Percentiles rank a stretch among this genome's conserved stretches.
These are phyloP conservation scores for Hygrophoropsis aurantiaca DNA, from an alignment of 768 basidiomycete species.

Conservation along the genomic window DNA sequence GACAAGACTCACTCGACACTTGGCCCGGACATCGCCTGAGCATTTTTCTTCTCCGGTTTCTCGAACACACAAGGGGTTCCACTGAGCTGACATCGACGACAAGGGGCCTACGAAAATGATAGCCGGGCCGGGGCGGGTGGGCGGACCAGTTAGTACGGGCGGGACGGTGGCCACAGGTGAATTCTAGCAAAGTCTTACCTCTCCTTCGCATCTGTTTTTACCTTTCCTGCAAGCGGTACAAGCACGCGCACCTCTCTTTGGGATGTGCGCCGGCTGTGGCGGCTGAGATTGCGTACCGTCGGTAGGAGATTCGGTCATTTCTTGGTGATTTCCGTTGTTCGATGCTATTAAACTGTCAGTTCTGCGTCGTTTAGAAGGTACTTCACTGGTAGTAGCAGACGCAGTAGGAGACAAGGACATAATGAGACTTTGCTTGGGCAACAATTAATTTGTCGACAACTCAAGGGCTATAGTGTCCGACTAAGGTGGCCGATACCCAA, in stretches of 20 bases:
- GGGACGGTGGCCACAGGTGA: constrained; percentile 41
- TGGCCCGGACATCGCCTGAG: constrained; percentile 54
- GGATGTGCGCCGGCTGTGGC: constrained; percentile 59
- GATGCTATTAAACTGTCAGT: constrained; percentile 32
- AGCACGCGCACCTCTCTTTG: constrained; percentile 86
- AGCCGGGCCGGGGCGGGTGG: constrained; percentile 74
- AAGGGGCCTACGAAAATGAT: constrained; percentile 67
- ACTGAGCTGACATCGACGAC: constrained; percentile 84
- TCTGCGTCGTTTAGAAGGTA: constrained; percentile 57
- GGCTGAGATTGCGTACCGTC: constrained; percentile 27
- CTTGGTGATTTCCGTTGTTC: constrained; percentile 14
- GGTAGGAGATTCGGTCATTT: constrained; percentile 36
- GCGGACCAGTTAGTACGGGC: constrained; percentile 61
- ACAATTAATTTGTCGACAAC: constrained; percentile 8
- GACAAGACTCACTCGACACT: constrained; percentile 68
- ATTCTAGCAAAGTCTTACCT: constrained; percentile 50
- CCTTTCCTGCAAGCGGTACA: constrained; percentile 89
- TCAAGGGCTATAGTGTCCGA: constrained; percentile 9
- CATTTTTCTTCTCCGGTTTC: constrained; percentile 87
- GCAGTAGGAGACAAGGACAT: constrained; percentile 72
- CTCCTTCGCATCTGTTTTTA: constrained; percentile 92
- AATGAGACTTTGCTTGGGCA: constrained; percentile 18
- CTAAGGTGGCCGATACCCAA: background rate
- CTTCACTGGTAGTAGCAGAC: constrained; percentile 55
- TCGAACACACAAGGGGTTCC: constrained; percentile 84